Conservation (phyloP, 768 basidiomycete species). For the Lactifluus volemus region DNA sequence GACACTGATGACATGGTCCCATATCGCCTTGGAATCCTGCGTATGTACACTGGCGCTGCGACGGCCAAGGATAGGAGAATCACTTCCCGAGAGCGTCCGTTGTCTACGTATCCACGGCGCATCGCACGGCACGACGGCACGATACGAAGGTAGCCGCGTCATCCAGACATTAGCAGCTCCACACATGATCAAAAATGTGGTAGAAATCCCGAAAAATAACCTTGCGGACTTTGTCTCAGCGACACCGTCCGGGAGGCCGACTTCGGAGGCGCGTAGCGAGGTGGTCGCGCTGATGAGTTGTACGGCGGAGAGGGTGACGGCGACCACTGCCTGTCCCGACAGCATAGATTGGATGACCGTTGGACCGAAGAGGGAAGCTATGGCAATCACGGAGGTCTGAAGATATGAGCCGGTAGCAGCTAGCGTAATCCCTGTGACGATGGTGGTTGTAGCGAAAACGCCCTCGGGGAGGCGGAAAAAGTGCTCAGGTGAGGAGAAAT, state of each 20-base stretch:
- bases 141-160: conserved; percentile 50
- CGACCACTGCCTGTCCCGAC: conserved; percentile 81
- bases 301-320: conserved; percentile 68
- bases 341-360: conserved; percentile 64
- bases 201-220: conserved; percentile 64
- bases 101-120: conserved; percentile 18
- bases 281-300: conserved; percentile 59
- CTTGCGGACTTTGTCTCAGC: conserved; percentile 65
- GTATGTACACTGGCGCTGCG: conserved; percentile 17
- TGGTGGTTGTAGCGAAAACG: conserved; percentile 55
- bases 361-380: conserved; percentile 76
- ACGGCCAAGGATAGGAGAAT: conserved; percentile 30
- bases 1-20: conserved; percentile 39
- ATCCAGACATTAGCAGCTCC: conserved; percentile 51
- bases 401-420: conserved; percentile 63
- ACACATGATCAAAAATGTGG: conserved; percentile 50
- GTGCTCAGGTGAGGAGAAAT: conserved; percentile 59
- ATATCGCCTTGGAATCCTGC: conserved; percentile 27
- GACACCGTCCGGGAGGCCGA: conserved; percentile 27
- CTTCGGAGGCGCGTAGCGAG: conserved; percentile 35
- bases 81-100: conserved; percentile 28
- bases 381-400: conserved; percentile 66
- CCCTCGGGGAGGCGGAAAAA: conserved; percentile 44
- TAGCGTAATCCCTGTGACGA: conserved; percentile 51
- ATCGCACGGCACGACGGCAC: conserved; percentile 42